Evolutionary conservation across 345 rosid genomes (phyloP).

Genomic region (Barbarea vulgaris): DNA sequence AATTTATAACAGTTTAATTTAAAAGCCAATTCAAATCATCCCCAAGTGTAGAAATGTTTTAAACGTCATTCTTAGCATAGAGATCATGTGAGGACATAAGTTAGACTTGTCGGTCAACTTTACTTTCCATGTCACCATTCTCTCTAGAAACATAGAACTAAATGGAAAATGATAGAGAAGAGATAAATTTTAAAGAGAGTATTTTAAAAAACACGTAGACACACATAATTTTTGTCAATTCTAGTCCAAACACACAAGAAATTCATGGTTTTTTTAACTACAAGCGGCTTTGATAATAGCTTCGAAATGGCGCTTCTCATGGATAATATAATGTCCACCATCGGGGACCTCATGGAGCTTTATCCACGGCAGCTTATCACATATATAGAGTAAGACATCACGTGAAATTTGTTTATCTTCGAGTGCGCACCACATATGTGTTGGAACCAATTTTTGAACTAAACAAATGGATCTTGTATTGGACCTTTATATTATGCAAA

Average conservation of each 20-base stretch:
- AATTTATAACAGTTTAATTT: no score
- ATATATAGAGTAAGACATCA: slow-evolving; percentile 47
- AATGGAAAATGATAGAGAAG: no score
- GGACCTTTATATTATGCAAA: no score
- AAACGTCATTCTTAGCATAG: neutral
- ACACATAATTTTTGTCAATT: no score
- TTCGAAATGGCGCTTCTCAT: slow-evolving; percentile 34
- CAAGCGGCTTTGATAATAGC: slow-evolving; percentile 37
- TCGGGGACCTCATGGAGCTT: slow-evolving; percentile 66
- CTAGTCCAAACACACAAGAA: neutral
- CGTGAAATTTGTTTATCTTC: slow-evolving; percentile 63
- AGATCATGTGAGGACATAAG: no score
- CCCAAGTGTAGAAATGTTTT: neutral
- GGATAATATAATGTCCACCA: slow-evolving; percentile 56
- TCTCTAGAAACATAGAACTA: no score
- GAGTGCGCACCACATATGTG: slow-evolving; percentile 74
- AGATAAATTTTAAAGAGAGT: neutral
- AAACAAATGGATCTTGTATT: no score
- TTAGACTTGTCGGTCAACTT: no score
- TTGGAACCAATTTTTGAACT: no score
- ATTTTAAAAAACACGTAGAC: no score
- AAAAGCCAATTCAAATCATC: no score
- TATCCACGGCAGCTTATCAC: slow-evolving; percentile 73
- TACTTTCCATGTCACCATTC: no score
- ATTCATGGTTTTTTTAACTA: neutral